phyloP scores from a whole-genome alignment of 2,329 filamentous ascomycete species.

The Coccinonectria pachysandricola region DNA sequence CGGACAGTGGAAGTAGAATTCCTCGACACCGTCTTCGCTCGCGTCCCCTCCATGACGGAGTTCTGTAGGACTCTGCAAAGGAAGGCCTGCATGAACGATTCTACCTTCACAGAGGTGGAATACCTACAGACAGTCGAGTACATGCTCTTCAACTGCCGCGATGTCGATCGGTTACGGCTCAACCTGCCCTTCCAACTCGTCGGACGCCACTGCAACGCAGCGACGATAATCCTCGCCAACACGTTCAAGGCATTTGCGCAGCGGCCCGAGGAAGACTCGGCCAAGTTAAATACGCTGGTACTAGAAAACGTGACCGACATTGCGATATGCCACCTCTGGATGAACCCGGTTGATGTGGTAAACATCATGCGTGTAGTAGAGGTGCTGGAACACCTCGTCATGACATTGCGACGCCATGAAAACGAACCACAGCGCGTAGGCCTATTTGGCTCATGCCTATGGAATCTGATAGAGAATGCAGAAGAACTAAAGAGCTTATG shows the following conservation, averaged over 20 bases:
- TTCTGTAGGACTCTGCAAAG: slow-evolving; percentile 34
- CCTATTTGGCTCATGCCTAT: slow-evolving; percentile 35
- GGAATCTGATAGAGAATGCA: slow-evolving; percentile 39
- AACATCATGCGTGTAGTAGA: slow-evolving; percentile 35
- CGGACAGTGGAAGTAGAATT: slow-evolving; percentile 37
- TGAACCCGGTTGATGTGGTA: slow-evolving; percentile 39
- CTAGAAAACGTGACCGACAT: slow-evolving; percentile 40
- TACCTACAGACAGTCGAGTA: slow-evolving; percentile 31
- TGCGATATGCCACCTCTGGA: slow-evolving; percentile 37
- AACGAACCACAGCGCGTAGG: slow-evolving; percentile 22
- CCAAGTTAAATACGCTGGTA: slow-evolving; percentile 33
- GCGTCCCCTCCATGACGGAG: slow-evolving; percentile 34
- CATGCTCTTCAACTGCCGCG: slow-evolving; percentile 34
- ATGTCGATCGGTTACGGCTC: slow-evolving; percentile 35
- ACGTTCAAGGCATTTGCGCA: slow-evolving; percentile 37
- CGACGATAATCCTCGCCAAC: slow-evolving; percentile 42
- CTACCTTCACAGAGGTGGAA: slow-evolving; percentile 39
- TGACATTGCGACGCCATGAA: slow-evolving; percentile 37
- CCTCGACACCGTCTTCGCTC: slow-evolving; percentile 34
- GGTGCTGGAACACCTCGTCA: slow-evolving; percentile 33
- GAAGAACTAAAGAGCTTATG: slow-evolving; percentile 35
- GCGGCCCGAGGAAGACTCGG: slow-evolving; percentile 34
- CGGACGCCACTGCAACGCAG: slow-evolving; percentile 32
- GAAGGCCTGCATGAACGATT: slow-evolving; percentile 37
- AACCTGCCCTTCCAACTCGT: slow-evolving; percentile 43